Conservation (phyloP, 2,329 filamentous ascomycete species). For the Fusarium sp. region DNA sequence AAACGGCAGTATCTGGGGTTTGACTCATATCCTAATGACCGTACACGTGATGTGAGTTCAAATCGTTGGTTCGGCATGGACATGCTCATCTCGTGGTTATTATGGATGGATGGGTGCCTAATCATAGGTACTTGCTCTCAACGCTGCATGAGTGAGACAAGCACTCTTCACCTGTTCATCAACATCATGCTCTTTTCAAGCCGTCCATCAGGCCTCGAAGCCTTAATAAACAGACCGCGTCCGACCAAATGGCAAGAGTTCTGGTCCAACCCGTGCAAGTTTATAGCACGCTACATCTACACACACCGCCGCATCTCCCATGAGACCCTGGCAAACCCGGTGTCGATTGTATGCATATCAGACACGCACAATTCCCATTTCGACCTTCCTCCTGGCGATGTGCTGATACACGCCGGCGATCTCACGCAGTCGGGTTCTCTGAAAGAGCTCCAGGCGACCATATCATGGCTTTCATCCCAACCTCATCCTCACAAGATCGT, state of each 20-base stretch:
- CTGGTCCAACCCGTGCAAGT: slow-evolving; percentile 3
- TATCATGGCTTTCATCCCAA: slow-evolving; percentile 54
- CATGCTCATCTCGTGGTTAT: background rate
- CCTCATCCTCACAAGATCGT: slow-evolving; percentile 55
- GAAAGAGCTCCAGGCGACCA: slow-evolving; percentile 49
- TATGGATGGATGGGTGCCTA: slow-evolving; percentile 1
- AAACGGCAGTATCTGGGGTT: background rate
- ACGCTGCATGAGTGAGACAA: background rate
- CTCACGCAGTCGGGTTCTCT: slow-evolving; percentile 56
- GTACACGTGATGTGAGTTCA: background rate
- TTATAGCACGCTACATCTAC: slow-evolving; percentile 16
- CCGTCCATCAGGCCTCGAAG: background rate
- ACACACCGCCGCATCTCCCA: background rate
- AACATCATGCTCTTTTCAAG: slow-evolving; percentile 9
- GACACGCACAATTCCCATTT: slow-evolving; percentile 55
- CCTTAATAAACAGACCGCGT: slow-evolving; percentile 14
- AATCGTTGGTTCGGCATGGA: background rate
- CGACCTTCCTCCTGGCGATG: slow-evolving; percentile 51
- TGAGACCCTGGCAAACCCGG: slow-evolving; percentile 3
- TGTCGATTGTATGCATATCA: slow-evolving; percentile 53
- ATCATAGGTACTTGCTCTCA: background rate
- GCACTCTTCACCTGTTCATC: background rate
- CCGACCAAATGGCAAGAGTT: slow-evolving; percentile 17
- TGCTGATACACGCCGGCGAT: slow-evolving; percentile 59
- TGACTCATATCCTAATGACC: background rate